Percentiles rank a stretch among this genome's conserved stretches.
These are phyloP conservation scores for Panicum virgatum DNA, from an alignment of 202 grass and related monocot species.

Conservation along the genomic window DNA sequence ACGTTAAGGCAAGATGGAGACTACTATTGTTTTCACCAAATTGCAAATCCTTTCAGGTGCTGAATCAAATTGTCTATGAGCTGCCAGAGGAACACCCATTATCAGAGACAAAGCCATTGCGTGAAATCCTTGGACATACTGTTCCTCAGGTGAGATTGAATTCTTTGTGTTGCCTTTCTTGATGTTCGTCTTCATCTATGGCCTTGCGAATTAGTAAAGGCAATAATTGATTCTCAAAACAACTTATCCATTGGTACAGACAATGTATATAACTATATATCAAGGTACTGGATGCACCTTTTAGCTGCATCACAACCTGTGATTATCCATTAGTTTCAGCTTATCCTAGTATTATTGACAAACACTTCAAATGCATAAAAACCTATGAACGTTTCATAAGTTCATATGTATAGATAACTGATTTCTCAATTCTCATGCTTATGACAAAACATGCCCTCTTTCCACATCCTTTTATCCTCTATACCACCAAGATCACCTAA, in stretches of 20 bases:
- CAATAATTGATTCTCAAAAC: background rate
- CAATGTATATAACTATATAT: no score
- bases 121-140: slow-evolving; percentile 90
- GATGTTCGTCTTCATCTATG: background rate
- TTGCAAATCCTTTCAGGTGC: slow-evolving; percentile 57
- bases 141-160: slow-evolving; percentile 79
- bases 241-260: background rate
- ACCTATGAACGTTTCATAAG: background rate
- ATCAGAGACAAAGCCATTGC: slow-evolving; percentile 74
- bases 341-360: background rate
- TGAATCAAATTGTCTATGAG: slow-evolving; percentile 94
- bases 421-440: background rate
- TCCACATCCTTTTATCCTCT: background rate
- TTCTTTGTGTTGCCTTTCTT: slow-evolving; percentile 10
- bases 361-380: background rate
- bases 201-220: background rate
- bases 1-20: background rate
- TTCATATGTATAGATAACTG: background rate
- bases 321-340: background rate
- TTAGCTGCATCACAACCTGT: background rate
- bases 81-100: slow-evolving; percentile 85
- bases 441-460: background rate
- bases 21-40: slow-evolving; percentile 24
- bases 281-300: background rate
- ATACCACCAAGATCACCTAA: background rate